Percentiles rank a stretch among this genome's conserved stretches.
Conservation (phyloP, 257 asterid species). For the Vinca minor region DNA sequence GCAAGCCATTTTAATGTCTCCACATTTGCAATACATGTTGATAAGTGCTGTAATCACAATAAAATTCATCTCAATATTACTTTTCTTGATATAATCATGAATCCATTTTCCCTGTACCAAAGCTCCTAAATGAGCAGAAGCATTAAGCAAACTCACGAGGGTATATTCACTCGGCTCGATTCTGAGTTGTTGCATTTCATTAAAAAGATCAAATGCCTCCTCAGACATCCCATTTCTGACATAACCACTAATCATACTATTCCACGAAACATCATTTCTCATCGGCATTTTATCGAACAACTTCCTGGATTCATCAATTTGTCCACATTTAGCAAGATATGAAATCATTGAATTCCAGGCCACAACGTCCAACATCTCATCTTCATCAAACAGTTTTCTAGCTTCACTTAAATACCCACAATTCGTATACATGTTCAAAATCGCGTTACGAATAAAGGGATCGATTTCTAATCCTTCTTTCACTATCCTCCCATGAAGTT, state of each 20-base stretch:
- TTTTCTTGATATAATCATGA: constrained; percentile 40
- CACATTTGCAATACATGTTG: constrained; percentile 72
- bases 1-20: constrained; percentile 27
- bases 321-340: constrained; percentile 56
- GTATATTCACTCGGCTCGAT: constrained; percentile 45
- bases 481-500: constrained; percentile 59
- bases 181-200: constrained; percentile 33
- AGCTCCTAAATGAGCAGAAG: constrained; percentile 57
- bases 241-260: constrained; percentile 56
- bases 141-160: constrained; percentile 55
- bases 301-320: constrained; percentile 48
- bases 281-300: constrained; percentile 38
- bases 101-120: constrained; percentile 67
- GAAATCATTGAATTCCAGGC: constrained; percentile 71
- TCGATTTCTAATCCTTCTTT: constrained; percentile 53
- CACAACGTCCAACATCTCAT: constrained; percentile 36
- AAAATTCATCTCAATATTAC: constrained; percentile 29
- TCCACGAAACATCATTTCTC: constrained; percentile 63
- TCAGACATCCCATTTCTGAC: constrained; percentile 60
- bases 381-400: constrained; percentile 44
- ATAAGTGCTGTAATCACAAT: constrained; percentile 49
- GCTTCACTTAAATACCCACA: constrained; percentile 51
- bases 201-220: constrained; percentile 48
- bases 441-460: constrained; percentile 45
- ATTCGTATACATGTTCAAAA: constrained; percentile 54